Evolutionary conservation across 2,329 filamentous ascomycete species (phyloP).

Genomic region (Trichoderma hamatum): DNA sequence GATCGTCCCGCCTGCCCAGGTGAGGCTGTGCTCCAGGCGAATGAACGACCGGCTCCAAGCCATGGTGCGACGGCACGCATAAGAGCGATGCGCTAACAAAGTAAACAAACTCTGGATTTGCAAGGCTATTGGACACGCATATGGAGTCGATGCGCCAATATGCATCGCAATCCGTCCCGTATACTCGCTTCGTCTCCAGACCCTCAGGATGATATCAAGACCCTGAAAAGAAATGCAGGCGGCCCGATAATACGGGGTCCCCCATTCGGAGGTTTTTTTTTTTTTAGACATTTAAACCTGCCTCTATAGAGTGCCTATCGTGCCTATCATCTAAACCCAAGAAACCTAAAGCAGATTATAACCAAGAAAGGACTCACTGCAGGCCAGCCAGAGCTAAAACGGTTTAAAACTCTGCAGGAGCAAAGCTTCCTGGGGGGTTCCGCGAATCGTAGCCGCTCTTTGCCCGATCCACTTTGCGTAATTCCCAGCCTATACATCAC

Average conservation of each 20-base stretch:
- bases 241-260: background rate
- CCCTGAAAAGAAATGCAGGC: background rate
- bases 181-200: background rate
- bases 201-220: background rate
- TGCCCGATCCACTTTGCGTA: background rate
- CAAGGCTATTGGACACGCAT: background rate
- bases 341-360: background rate
- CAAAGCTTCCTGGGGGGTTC: constrained; percentile 3
- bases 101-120: constrained; percentile 10
- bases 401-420: background rate
- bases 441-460: background rate
- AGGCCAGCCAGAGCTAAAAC: background rate
- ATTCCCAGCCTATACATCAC: constrained; percentile 6
- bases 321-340: background rate
- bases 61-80: constrained; percentile 17
- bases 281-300: background rate
- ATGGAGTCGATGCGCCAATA: background rate
- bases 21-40: constrained; percentile 17
- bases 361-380: background rate
- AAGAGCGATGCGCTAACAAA: constrained; percentile 11
- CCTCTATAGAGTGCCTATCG: background rate
- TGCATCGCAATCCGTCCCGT: background rate
- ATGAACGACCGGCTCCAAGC: constrained; percentile 6
- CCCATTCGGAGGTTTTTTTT: background rate
- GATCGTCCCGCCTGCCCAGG: constrained; percentile 20